Conservation (phyloP, 169 alveolate species). For the Cryptosporidium baileyi region DNA sequence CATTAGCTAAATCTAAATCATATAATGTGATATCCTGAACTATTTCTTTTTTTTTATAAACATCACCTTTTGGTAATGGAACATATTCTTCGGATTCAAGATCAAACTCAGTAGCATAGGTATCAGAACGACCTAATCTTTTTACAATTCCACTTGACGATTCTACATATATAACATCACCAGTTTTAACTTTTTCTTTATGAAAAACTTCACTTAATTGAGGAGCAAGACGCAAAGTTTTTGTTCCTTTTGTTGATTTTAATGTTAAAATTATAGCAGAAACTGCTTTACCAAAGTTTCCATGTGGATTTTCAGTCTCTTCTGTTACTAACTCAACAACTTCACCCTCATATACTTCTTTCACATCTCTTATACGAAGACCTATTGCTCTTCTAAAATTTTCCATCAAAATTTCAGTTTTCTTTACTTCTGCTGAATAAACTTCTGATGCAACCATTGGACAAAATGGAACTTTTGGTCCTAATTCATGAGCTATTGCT, state of each 20-base stretch:
- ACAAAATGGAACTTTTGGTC: constrained; percentile 99
- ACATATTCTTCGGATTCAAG: constrained; percentile 99
- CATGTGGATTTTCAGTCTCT: constrained; percentile 90
- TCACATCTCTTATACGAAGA: constrained; percentile 96
- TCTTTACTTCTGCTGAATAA: constrained; percentile 97
- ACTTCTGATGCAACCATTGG: constrained; percentile 99
- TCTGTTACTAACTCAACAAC: constrained; percentile 95
- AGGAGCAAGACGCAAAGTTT: constrained; percentile 97
- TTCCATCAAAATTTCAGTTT: constrained; percentile 99
- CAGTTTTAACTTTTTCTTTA: constrained; percentile 95
- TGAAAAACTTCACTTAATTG: constrained; percentile 95
- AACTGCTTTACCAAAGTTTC: constrained; percentile 79
- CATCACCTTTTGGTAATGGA: constrained; percentile 99
- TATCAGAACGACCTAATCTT: constrained; percentile 98
- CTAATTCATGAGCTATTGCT: constrained; percentile 98
- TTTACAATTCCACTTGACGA: constrained; percentile 96
- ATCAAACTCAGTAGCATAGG: constrained; percentile 97
- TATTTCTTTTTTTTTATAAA: constrained; percentile 98
- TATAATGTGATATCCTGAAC: constrained; percentile 99
- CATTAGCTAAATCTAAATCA: constrained; percentile 99
- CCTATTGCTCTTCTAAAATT: constrained; percentile 99
- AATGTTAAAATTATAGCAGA: constrained; percentile 92
- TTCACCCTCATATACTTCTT: constrained; percentile 99
- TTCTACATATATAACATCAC: constrained; percentile 97
- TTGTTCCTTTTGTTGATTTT: constrained; percentile 97